Evolutionary conservation across 768 basidiomycete species (phyloP).

Genomic region (Chalciporus pseudorubinellus): DNA sequence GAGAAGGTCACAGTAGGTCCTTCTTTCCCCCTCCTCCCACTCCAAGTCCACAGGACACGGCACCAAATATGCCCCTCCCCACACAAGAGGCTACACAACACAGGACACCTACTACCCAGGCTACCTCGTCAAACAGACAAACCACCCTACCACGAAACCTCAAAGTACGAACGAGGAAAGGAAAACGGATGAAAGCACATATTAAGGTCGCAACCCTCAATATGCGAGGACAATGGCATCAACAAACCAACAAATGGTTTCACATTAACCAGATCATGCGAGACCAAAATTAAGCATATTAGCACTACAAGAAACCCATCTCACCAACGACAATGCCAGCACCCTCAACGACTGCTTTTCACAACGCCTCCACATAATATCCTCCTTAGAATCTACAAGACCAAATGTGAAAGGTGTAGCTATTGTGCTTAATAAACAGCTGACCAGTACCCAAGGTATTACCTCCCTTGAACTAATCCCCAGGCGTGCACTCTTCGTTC

Average conservation of each 20-base stretch:
- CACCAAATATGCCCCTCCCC: no score
- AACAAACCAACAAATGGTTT: conserved; percentile 18
- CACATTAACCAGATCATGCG: conserved; percentile 12
- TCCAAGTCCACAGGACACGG: no score
- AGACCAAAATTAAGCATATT: conserved; percentile 15
- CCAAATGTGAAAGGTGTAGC: conserved; percentile 24
- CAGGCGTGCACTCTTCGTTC: conserved; percentile 26
- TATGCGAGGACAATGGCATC: conserved; percentile 1
- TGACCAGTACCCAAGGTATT: conserved; percentile 4
- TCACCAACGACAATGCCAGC: neutral
- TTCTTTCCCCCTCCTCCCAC: no score
- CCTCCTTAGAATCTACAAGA: neutral
- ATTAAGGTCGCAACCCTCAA: no score
- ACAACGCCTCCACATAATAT: no score
- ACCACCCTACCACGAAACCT: no score
- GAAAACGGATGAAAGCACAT: conserved; percentile 6
- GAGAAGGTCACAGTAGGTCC: no score
- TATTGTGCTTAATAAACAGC: conserved; percentile 33
- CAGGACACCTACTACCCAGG: no score
- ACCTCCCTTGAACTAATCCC: conserved; percentile 16
- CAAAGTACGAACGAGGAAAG: neutral
- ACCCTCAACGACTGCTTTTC: no score
- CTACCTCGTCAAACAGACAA: no score
- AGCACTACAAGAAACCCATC: no score
- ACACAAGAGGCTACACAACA: no score